A percentile compares a stretch with the other conserved stretches of the same genome.
phyloP scores from a whole-genome alignment of 1,139 yeast species.

The Meyerozyma sp. region DNA sequence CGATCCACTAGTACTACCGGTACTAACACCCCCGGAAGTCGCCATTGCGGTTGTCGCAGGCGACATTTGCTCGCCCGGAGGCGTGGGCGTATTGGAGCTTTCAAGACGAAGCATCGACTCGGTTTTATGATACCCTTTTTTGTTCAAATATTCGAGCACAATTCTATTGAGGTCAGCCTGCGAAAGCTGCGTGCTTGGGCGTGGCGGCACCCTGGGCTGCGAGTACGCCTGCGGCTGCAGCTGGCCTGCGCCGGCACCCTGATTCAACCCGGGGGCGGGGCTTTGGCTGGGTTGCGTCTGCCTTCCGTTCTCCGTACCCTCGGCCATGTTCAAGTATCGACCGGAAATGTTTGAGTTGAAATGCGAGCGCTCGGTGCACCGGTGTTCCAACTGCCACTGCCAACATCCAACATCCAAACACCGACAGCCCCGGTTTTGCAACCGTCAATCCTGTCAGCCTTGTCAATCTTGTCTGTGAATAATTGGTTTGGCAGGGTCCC shows the following conservation, averaged over 20 bases:
- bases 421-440: background rate
- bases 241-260: background rate
- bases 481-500: constrained; percentile 84
- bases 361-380: background rate
- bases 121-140: constrained; percentile 90
- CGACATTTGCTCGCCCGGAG: constrained; percentile 48
- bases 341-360: background rate
- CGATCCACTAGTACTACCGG: constrained; percentile 15
- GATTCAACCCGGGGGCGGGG: background rate
- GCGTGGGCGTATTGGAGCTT: constrained; percentile 61
- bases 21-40: constrained; percentile 28
- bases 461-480: constrained; percentile 11
- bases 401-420: too few species aligned
- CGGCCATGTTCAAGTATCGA: background rate
- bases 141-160: constrained; percentile 85
- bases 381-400: too few species aligned
- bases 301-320: background rate
- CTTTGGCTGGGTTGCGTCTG: background rate
- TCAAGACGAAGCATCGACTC: constrained; percentile 93
- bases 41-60: constrained; percentile 40
- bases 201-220: background rate
- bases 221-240: background rate
- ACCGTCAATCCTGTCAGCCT: background rate
- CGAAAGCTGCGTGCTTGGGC: constrained; percentile 26
- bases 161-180: constrained; percentile 85